Percentiles rank a stretch among this genome's conserved stretches.
These are phyloP conservation scores for Zygoascus biomembranicola DNA, from an alignment of 805 yeast species.

Conservation along the genomic window DNA sequence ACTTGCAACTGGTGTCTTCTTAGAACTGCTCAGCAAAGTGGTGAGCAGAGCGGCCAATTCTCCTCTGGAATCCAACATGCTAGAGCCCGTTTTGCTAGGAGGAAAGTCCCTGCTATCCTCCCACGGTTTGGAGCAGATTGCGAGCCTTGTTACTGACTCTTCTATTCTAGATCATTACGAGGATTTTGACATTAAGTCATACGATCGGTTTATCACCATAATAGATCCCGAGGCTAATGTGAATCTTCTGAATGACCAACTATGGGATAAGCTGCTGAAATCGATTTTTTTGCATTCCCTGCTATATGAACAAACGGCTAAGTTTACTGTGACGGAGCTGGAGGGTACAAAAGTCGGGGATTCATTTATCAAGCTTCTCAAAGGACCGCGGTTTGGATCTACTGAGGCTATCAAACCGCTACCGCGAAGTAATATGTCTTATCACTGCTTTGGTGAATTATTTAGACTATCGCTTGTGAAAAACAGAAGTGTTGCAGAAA, in stretches of 20 bases:
- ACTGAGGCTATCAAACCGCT: conserved; percentile 42
- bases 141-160: conserved; percentile 17
- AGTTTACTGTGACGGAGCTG: conserved; percentile 21
- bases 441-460: conserved; percentile 48
- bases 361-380: conserved; percentile 36
- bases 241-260: conserved; percentile 14
- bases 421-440: conserved; percentile 42
- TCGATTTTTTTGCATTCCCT: conserved; percentile 49
- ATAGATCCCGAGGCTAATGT: neutral
- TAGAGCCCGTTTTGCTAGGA: conserved; percentile 27
- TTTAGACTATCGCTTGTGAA: conserved; percentile 31
- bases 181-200: conserved; percentile 38
- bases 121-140: conserved; percentile 29
- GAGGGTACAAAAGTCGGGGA: conserved; percentile 17
- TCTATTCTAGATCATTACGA: conserved; percentile 28
- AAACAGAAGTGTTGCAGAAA: conserved; percentile 19
- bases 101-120: conserved; percentile 18
- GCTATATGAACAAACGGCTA: conserved; percentile 34
- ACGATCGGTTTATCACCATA: conserved; percentile 28
- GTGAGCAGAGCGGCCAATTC: conserved; percentile 10
- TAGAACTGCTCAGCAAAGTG: conserved; percentile 4
- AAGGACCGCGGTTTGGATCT: conserved; percentile 52
- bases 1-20: conserved; percentile 11
- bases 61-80: conserved; percentile 30
- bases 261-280: conserved; percentile 38